Evolutionary conservation across 2,329 filamentous ascomycete species (phyloP).

Genomic region (Monosporascus sp.): DNA sequence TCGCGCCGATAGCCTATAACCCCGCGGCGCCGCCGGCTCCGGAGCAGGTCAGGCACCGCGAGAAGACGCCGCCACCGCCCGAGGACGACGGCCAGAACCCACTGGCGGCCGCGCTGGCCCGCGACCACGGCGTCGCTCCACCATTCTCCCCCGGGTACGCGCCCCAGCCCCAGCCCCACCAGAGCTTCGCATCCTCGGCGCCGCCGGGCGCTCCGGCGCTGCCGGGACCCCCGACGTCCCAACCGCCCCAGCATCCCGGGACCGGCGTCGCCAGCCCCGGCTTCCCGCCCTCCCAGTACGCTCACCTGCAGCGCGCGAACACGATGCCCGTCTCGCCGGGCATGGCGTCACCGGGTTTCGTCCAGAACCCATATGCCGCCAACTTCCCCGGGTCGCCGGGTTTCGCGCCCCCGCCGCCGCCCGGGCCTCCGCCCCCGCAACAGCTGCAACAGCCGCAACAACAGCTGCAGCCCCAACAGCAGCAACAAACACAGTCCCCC

Average conservation of each 20-base stretch:
- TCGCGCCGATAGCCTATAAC: slow-evolving; percentile 68
- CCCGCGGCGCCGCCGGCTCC: slow-evolving; percentile 72
- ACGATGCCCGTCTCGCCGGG: slow-evolving; percentile 43
- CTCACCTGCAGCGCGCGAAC: slow-evolving; percentile 38
- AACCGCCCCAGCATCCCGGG: background rate
- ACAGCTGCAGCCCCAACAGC: slow-evolving; percentile 13
- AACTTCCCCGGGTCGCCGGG: slow-evolving; percentile 42
- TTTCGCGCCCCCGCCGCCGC: slow-evolving; percentile 32
- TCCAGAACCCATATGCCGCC: slow-evolving; percentile 38
- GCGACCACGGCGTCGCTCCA: slow-evolving; percentile 48
- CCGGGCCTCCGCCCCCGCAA: background rate
- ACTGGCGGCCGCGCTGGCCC: slow-evolving; percentile 50
- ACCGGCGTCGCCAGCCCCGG: slow-evolving; percentile 36
- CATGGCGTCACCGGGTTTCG: slow-evolving; percentile 32
- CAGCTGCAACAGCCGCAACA: background rate
- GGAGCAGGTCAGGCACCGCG: slow-evolving; percentile 64
- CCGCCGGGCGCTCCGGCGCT: slow-evolving; percentile 35
- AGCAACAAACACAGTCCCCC: slow-evolving; percentile 22
- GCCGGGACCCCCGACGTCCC: slow-evolving; percentile 28
- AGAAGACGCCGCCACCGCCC: slow-evolving; percentile 74
- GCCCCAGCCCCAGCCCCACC: slow-evolving; percentile 13
- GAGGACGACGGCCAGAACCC: slow-evolving; percentile 59
- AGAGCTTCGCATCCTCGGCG: slow-evolving; percentile 20
- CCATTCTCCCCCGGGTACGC: slow-evolving; percentile 46
- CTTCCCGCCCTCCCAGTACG: slow-evolving; percentile 38